These are phyloP conservation scores for Trametes pubescens DNA, from an alignment of 1,284 basidiomycete genomes.

Conservation along the genomic window DNA sequence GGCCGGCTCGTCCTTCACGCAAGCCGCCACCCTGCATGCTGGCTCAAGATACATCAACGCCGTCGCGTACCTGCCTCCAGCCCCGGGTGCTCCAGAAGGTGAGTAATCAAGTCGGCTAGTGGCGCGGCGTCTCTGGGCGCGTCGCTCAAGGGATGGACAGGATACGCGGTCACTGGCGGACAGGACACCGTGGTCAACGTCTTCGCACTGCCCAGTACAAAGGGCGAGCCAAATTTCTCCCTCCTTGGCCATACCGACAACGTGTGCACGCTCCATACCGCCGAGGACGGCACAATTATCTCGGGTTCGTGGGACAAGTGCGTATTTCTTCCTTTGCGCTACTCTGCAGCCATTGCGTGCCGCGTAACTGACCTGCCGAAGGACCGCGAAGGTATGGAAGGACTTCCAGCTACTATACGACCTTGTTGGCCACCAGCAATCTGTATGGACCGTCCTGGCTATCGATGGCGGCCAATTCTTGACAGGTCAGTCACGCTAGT, in stretches of 20 bases:
- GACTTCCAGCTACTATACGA: constrained; percentile 79
- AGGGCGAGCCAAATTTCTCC: constrained; percentile 79
- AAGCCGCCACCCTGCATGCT: constrained; percentile 65
- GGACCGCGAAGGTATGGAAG: constrained; percentile 95
- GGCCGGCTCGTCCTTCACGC: constrained; percentile 59
- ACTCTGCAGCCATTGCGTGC: constrained; percentile 14
- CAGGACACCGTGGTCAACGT: constrained; percentile 88
- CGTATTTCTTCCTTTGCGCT: constrained; percentile 40
- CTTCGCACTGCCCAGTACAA: constrained; percentile 65
- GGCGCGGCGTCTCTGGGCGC: constrained; percentile 10
- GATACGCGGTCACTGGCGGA: constrained; percentile 85
- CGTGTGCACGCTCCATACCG: constrained; percentile 86
- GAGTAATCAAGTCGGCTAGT: constrained; percentile 33
- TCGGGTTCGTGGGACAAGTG: constrained; percentile 99
- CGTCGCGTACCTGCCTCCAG: constrained; percentile 77
- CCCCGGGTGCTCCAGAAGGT: constrained; percentile 75
- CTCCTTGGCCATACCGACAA: constrained; percentile 92
- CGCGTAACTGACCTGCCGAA: constrained; percentile 42
- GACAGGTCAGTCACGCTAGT: constrained; percentile 67
- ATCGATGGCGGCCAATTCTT: constrained; percentile 83
- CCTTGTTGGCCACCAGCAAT: constrained; percentile 87
- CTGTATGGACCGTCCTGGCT: constrained; percentile 94
- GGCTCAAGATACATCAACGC: constrained; percentile 86
- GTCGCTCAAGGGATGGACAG: constrained; percentile 50
- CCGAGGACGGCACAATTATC: constrained; percentile 76